Percentiles rank a stretch among this genome's conserved stretches.
These are phyloP conservation scores for Dissoconium aciculare DNA, from an alignment of 2,329 filamentous ascomycete species.

Conservation along the genomic window DNA sequence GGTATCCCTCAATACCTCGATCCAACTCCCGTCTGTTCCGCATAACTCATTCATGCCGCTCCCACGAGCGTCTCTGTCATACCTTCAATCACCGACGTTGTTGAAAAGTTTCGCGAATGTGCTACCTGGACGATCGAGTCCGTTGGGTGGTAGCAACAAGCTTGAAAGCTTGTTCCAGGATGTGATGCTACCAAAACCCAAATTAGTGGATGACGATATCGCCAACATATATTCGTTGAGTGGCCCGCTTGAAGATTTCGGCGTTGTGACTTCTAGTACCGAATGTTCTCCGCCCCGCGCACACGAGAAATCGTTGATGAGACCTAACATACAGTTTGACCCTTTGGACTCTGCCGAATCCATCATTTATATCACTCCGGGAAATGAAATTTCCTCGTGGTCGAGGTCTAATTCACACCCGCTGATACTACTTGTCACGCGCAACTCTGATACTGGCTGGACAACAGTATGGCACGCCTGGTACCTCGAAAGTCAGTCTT, in stretches of 20 bases:
- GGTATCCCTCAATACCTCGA: constrained; percentile 20
- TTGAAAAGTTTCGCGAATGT: constrained; percentile 11
- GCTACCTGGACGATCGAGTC: constrained; percentile 15
- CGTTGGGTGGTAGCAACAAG: constrained; percentile 12
- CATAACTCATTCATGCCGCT: constrained; percentile 73
- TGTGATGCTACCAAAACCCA: constrained; percentile 10
- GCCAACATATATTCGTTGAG: constrained; percentile 70
- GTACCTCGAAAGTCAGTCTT: constrained; percentile 55
- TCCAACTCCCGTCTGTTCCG: constrained; percentile 42
- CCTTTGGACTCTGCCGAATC: constrained; percentile 66
- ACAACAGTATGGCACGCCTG: constrained; percentile 76
- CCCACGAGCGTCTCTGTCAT: constrained; percentile 23
- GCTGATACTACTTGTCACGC: constrained; percentile 63
- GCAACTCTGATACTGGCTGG: constrained; percentile 59
- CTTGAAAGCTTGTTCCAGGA: constrained; percentile 19
- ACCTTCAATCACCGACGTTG: constrained; percentile 24
- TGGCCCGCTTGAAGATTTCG: constrained; percentile 73
- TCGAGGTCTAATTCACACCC: constrained; percentile 27
- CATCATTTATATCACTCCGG: constrained; percentile 64
- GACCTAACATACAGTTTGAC: constrained; percentile 34
- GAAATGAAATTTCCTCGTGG: constrained; percentile 38
- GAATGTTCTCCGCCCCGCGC: constrained; percentile 17
- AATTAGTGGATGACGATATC: constrained; percentile 35
- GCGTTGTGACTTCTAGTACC: constrained; percentile 42
- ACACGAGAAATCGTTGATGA: constrained; percentile 9